These are phyloP conservation scores for Prunus padus DNA, from an alignment of 306 rosid species.

Conservation along the genomic window DNA sequence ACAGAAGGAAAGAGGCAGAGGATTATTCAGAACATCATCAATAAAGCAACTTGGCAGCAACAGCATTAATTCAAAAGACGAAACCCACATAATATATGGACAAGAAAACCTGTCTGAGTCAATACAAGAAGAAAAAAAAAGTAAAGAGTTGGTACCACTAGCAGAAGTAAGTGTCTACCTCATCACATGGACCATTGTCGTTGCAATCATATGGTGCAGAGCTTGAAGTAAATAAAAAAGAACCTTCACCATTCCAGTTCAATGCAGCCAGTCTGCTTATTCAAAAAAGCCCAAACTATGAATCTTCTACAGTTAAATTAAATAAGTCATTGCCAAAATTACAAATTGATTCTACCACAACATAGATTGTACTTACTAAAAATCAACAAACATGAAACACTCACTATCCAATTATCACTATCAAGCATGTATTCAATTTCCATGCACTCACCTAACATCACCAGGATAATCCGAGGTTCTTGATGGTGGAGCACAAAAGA, in stretches of 20 bases:
- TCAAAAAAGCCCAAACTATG: slow-evolving; percentile 2
- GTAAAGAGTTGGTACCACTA: neutral
- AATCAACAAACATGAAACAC: neutral
- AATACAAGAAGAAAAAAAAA: slow-evolving; percentile 6
- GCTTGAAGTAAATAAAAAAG: slow-evolving; percentile 85
- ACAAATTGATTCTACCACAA: neutral
- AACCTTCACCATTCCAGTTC: slow-evolving; percentile 86
- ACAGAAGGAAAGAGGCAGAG: neutral
- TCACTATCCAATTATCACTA: neutral
- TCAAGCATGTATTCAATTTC: neutral
- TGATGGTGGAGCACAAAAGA: slow-evolving; percentile 91
- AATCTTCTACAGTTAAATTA: neutral
- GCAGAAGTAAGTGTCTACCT: slow-evolving; percentile 43
- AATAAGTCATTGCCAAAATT: slow-evolving; percentile 25
- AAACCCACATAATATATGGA: neutral
- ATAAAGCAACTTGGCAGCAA: slow-evolving; percentile 14
- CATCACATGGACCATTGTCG: slow-evolving; percentile 84
- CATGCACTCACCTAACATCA: slow-evolving; percentile 66
- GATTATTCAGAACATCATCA: neutral
- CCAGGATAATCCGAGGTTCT: slow-evolving; percentile 60
- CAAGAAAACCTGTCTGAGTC: neutral
- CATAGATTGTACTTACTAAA: neutral
- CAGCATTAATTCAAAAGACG: neutral
- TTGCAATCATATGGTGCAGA: slow-evolving; percentile 89
- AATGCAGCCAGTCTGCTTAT: slow-evolving; percentile 57